Conservation (phyloP, 305 asterid genomes). For the Ilex paraguariensis region DNA sequence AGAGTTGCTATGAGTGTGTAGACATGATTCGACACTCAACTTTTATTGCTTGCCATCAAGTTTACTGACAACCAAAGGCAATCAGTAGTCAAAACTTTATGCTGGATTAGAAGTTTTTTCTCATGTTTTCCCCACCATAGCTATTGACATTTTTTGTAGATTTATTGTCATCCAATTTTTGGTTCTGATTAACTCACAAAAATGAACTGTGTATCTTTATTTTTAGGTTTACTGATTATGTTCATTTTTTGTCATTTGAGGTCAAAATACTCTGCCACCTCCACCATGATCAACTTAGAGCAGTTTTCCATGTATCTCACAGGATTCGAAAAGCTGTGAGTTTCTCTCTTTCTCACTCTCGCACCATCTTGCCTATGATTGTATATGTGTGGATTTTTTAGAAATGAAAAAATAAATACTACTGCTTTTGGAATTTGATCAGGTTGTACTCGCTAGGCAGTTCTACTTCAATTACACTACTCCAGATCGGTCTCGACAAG, state of each 20-base stretch:
- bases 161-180: too few species aligned
- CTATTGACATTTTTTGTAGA: too few species aligned
- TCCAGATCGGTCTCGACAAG: conserved; percentile 83
- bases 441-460: conserved; percentile 86
- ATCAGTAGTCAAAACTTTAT: too few species aligned
- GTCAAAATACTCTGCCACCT: conserved; percentile 88
- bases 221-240: conserved; percentile 5
- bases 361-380: neutral
- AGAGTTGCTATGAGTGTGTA: too few species aligned
- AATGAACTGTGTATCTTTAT: neutral
- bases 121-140: too few species aligned
- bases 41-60: too few species aligned
- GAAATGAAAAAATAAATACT: neutral
- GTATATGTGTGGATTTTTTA: neutral
- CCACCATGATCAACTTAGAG: conserved; percentile 89
- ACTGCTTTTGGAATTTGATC: conserved; percentile 9
- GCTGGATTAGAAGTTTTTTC: too few species aligned
- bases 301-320: conserved; percentile 90
- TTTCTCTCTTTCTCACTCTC: conserved; percentile 9
- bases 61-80: too few species aligned
- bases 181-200: too few species aligned
- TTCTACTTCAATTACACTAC: conserved; percentile 85
- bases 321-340: conserved; percentile 88
- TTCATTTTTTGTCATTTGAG: conserved; percentile 27
- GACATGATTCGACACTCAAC: too few species aligned